Conservation (phyloP, 331 rosid genomes). For the Malus hybrid region DNA sequence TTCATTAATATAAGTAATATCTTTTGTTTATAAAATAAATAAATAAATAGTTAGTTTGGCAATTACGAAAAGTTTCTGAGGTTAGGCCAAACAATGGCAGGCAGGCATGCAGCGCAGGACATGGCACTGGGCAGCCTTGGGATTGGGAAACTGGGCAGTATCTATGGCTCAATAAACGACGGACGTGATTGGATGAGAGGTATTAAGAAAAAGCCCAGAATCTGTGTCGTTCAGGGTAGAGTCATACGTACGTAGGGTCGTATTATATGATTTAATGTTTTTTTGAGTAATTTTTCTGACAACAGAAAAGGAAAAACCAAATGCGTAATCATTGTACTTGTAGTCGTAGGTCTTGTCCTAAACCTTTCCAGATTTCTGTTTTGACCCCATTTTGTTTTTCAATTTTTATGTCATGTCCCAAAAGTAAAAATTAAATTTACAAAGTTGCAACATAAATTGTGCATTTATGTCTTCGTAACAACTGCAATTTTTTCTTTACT, state of each 20-base stretch:
- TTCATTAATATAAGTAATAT: too few relatives aligned
- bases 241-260: neutral
- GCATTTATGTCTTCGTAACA: too few relatives aligned
- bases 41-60: neutral
- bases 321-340: neutral
- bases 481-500: too few relatives aligned
- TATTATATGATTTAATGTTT: too few relatives aligned
- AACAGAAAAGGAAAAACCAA: neutral
- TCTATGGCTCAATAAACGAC: neutral
- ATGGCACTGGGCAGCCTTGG: neutral
- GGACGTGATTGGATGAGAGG: neutral
- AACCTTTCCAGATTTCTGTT: neutral
- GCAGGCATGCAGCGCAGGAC: neutral
- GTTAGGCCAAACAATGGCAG: neutral
- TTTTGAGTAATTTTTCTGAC: neutral
- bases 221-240: neutral
- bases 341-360: neutral
- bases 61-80: neutral
- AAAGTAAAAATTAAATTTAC: neutral
- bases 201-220: neutral
- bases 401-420: neutral
- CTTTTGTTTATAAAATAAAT: too few relatives aligned
- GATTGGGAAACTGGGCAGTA: neutral
- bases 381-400: neutral
- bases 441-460: too few relatives aligned